A percentile compares a stretch with the other conserved stretches of the same genome.
Evolutionary conservation across 345 rosid species (phyloP).

Genomic region (Heritiera fomes): DNA sequence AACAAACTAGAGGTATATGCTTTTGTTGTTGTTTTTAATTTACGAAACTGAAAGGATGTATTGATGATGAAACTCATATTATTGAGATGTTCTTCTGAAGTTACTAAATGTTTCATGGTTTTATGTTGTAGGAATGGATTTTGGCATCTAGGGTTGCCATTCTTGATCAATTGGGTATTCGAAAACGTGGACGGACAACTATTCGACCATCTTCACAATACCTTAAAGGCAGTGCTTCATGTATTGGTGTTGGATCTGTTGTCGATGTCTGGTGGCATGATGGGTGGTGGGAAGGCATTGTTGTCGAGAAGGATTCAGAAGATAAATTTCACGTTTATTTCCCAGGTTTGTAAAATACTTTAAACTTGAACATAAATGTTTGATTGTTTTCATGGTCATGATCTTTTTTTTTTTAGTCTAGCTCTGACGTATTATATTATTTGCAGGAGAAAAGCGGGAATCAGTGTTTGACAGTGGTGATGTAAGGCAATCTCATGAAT

Average conservation of each 20-base stretch:
- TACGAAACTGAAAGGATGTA: background rate
- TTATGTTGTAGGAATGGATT: slow-evolving; percentile 69
- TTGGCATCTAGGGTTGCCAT: slow-evolving; percentile 51
- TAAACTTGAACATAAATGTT: background rate
- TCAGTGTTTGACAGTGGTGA: slow-evolving; percentile 42
- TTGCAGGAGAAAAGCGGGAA: slow-evolving; percentile 65
- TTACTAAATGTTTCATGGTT: background rate
- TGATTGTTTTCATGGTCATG: background rate
- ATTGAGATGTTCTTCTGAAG: background rate
- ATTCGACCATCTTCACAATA: slow-evolving; percentile 48
- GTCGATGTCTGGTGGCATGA: slow-evolving; percentile 83
- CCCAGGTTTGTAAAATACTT: too few species aligned
- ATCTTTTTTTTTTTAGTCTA: background rate
- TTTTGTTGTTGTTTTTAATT: background rate
- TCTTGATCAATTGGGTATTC: slow-evolving; percentile 52
- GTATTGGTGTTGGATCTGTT: slow-evolving; percentile 50
- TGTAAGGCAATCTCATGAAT: slow-evolving; percentile 67
- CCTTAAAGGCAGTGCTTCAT: slow-evolving; percentile 21
- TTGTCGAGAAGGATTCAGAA: slow-evolving; percentile 48
- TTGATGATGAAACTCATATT: background rate
- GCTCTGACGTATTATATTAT: background rate
- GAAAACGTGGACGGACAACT: slow-evolving; percentile 46
- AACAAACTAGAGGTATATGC: slow-evolving; percentile 61
- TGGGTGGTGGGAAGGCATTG: slow-evolving; percentile 92
- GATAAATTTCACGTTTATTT: slow-evolving; percentile 53